Conservation (phyloP, 2,329 filamentous ascomycete species). For the Ophiostoma triangulosporum region DNA sequence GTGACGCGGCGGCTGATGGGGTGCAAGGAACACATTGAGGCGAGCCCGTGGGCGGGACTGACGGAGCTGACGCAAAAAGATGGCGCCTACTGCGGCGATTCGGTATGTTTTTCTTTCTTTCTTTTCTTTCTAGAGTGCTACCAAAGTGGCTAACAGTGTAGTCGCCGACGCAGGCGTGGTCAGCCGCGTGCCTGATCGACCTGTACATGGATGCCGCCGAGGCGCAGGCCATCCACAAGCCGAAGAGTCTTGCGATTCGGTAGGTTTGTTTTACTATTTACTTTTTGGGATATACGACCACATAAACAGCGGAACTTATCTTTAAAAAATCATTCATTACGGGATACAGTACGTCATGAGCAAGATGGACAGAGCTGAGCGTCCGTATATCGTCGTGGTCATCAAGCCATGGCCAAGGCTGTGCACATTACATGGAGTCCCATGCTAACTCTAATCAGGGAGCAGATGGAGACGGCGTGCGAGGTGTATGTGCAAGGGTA, state of each 20-base stretch:
- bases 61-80: constrained; percentile 87
- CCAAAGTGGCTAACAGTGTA: constrained; percentile 24
- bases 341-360: no score
- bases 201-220: constrained; percentile 81
- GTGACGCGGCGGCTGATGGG: constrained; percentile 69
- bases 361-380: no score
- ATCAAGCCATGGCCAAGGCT: no score
- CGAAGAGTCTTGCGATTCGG: constrained; percentile 1
- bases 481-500: background rate
- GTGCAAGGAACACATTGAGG: constrained; percentile 72
- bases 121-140: background rate
- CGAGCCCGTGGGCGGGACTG: constrained; percentile 77
- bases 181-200: constrained; percentile 85
- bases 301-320: no score
- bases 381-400: no score
- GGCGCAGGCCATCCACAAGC: constrained; percentile 25
- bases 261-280: background rate
- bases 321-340: no score
- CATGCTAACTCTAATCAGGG: no score
- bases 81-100: constrained; percentile 73
- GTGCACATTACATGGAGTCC: no score
- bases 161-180: constrained; percentile 95
- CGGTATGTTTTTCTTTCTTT: constrained; percentile 42
- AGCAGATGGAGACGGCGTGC: background rate
- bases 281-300: no score